Percentiles rank a stretch among this genome's conserved stretches.
phyloP scores from a whole-genome alignment of 768 basidiomycete species.

The Trametes cubensis region DNA sequence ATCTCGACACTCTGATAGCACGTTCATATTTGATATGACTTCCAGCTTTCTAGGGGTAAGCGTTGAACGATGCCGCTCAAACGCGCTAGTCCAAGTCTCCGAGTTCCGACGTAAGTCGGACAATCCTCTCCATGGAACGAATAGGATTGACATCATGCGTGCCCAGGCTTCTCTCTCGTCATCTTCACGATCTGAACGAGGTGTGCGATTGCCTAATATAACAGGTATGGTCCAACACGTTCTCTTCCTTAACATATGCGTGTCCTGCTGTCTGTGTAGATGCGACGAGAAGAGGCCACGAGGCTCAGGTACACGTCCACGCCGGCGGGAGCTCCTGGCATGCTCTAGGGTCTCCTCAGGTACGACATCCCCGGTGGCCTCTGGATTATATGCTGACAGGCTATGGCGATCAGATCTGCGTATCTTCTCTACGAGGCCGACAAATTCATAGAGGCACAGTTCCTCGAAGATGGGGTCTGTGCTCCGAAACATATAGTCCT shows the following conservation, averaged over 20 bases:
- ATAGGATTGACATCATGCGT: background rate
- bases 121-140: background rate
- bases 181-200: background rate
- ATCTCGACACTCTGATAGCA: background rate
- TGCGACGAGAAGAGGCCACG: too few relatives aligned
- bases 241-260: too few relatives aligned
- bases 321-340: too few relatives aligned
- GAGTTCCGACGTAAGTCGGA: background rate
- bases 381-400: too few relatives aligned
- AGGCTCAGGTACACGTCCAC: too few relatives aligned
- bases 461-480: background rate
- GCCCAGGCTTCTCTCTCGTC: background rate
- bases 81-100: background rate
- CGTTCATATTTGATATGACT: too few relatives aligned
- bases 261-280: too few relatives aligned
- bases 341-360: too few relatives aligned
- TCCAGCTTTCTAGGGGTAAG: too few relatives aligned
- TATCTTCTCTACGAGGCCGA: background rate
- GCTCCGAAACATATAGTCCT: conserved; percentile 1
- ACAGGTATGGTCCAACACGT: conserved; percentile 11
- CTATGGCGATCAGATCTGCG: too few relatives aligned
- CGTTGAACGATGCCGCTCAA: background rate
- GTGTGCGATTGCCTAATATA: conserved; percentile 5
- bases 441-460: background rate
- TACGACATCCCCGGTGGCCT: too few relatives aligned